Evolutionary conservation across 2,329 filamentous ascomycete genomes (phyloP).

Genomic region (Diaporthe helianthi): DNA sequence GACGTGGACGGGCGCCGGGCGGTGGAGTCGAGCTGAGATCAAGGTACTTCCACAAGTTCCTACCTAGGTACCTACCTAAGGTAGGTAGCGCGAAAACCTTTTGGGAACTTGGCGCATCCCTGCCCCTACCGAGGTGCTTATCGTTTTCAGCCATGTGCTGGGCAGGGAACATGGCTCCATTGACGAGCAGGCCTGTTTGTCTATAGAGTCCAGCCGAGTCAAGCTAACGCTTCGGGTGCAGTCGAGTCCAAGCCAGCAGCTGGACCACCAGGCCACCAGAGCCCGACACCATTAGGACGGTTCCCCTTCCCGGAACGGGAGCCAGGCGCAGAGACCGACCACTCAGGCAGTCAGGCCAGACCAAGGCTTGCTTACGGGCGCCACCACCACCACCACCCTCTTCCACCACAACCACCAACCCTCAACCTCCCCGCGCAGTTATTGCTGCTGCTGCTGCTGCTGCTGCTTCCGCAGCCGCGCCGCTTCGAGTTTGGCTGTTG

Average conservation of each 20-base stretch:
- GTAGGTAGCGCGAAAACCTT: too few relatives aligned
- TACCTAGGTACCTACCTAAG: too few relatives aligned
- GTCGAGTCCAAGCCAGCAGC: not conserved
- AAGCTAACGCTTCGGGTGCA: not conserved
- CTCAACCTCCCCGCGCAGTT: not conserved
- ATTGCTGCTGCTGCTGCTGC: constrained; percentile 1
- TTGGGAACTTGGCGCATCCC: too few relatives aligned
- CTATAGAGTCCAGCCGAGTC: constrained; percentile 10
- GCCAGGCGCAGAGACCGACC: not conserved
- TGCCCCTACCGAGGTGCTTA: too few relatives aligned
- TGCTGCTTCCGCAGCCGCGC: not conserved
- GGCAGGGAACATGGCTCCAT: constrained; percentile 26
- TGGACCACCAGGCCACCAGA: constrained; percentile 6
- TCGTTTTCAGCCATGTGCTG: constrained; percentile 24
- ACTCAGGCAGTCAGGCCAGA: constrained; percentile 16
- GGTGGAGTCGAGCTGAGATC: constrained; percentile 22
- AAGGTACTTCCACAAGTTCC: constrained; percentile 3
- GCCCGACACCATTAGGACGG: constrained; percentile 17
- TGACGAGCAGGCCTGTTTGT: not conserved
- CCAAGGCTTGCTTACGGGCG: constrained; percentile 16
- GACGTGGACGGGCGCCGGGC: not conserved
- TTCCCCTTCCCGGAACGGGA: constrained; percentile 21
- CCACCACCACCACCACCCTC: constrained; percentile 7
- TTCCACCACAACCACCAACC: not conserved
- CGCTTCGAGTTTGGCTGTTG: constrained; percentile 19